Conservation (phyloP, 2,329 filamentous ascomycete species). For the Talaromyces sp. region DNA sequence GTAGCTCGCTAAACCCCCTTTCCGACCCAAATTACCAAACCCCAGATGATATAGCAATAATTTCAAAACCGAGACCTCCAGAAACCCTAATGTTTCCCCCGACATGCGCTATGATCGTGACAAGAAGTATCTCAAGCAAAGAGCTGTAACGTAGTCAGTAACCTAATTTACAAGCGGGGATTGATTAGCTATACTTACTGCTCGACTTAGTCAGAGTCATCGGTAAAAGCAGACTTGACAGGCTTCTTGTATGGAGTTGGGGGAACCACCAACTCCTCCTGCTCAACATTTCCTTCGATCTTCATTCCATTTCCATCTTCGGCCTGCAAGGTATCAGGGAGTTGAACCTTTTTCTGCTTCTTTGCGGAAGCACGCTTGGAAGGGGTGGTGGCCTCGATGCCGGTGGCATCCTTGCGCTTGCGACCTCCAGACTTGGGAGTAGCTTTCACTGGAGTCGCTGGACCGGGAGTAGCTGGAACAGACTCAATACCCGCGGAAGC, state of each 20-base stretch:
- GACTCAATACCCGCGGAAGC: not conserved
- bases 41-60: not conserved
- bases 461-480: not conserved
- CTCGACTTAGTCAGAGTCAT: not conserved
- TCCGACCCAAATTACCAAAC: not conserved
- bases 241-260: not conserved
- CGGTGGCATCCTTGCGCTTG: not conserved
- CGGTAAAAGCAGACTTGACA: not conserved
- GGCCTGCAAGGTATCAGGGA: not conserved
- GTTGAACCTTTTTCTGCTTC: not conserved
- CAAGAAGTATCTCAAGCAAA: no score
- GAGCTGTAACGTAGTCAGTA: not conserved
- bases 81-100: not conserved
- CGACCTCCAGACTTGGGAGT: not conserved
- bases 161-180: not conserved
- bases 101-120: not conserved
- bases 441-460: not conserved
- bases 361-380: not conserved
- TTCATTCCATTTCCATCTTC: not conserved
- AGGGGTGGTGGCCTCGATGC: not conserved
- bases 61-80: not conserved
- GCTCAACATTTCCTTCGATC: no score
- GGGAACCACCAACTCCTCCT: not conserved
- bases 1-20: not conserved
- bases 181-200: not conserved